phyloP scores from a whole-genome alignment of 257 asterid species.

The Nicotiana paniculata region DNA sequence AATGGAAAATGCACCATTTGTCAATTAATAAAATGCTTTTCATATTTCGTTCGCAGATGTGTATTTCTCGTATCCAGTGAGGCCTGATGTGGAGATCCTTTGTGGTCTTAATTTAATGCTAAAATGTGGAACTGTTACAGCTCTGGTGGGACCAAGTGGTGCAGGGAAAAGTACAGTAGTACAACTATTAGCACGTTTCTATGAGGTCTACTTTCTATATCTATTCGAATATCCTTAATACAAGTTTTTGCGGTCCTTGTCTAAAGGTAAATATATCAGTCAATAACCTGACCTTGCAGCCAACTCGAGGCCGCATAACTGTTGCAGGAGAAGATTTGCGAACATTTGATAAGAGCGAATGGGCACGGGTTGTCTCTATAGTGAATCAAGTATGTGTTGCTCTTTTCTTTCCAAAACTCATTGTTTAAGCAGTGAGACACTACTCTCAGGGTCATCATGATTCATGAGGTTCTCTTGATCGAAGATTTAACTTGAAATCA shows the following conservation, averaged over 20 bases:
- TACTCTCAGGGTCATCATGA: background rate
- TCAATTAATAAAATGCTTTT: background rate
- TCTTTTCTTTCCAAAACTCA: slow-evolving; percentile 11
- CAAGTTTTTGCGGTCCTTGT: slow-evolving; percentile 6
- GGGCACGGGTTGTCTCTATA: slow-evolving; percentile 88
- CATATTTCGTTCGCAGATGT: slow-evolving; percentile 46
- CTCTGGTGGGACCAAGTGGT: slow-evolving; percentile 95
- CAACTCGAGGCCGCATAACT: slow-evolving; percentile 80
- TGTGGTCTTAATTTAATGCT: slow-evolving; percentile 70
- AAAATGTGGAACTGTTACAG: slow-evolving; percentile 81
- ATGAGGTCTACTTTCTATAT: slow-evolving; percentile 50
- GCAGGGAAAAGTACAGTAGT: slow-evolving; percentile 97
- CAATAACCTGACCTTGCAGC: slow-evolving; percentile 46
- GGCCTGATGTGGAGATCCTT: slow-evolving; percentile 87
- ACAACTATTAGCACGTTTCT: slow-evolving; percentile 90
- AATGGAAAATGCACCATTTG: background rate
- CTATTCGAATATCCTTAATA: slow-evolving; percentile 1
- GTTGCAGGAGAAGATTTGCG: slow-evolving; percentile 97
- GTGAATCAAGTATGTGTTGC: slow-evolving; percentile 72
- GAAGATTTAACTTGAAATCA: background rate
- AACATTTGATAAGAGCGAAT: slow-evolving; percentile 83
- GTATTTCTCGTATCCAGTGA: slow-evolving; percentile 81
- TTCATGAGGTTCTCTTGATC: background rate
- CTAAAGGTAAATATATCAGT: background rate
- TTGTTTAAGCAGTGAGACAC: background rate